Evolutionary conservation across 768 basidiomycete species (phyloP), one percentile per base, ranked within the genome.

Genomic region (Pleurotus pulmonarius): DNA sequence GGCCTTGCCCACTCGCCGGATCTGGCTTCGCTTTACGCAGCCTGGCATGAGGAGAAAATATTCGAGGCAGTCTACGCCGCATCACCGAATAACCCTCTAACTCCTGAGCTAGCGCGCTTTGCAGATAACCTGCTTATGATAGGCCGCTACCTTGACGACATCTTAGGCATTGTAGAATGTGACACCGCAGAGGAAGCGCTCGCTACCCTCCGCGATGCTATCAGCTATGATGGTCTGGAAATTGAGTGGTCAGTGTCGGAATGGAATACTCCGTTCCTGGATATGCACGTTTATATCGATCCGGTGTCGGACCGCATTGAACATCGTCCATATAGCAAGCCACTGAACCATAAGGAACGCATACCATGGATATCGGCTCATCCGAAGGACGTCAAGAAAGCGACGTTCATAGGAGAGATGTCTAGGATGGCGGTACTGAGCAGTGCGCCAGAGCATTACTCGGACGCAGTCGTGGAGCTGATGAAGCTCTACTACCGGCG

Each of bases 1-100:
- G 70, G 70, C 7, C 67, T 72, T 3, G 63, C 71, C 0, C 58
- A 61, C 25, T 60, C 59, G 0, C 70, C 71, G 0, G 70, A 43
- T 43, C 41, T 43, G 1, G 4, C 41, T 3, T n/a, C 15, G 3
- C 11, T 43, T 6, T 43, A 43, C 4, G 41, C 15, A 5, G 41
- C 18, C 1, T 43, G 18, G 15, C 18, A n/a, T 43, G 41, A 43
- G 18, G 41, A 43, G 4, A 43, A 43, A 5, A 20, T 20, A 4
- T 26, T 26, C 7, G 26, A 26, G 7, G 26, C 26, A 1, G 26
- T 26, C 26, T 26, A 26, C 26, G 3, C 5, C 26, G 26, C 26
- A 3, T 26, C 26, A 26, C 26, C 26, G 1, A 43, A 43, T 15
- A 43, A n/a, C 11, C 41, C 15, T 43, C 15, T n/a, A 43, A 5